phyloP scores from a whole-genome alignment of 2,329 filamentous ascomycete species.

The Apiospora sp. region DNA sequence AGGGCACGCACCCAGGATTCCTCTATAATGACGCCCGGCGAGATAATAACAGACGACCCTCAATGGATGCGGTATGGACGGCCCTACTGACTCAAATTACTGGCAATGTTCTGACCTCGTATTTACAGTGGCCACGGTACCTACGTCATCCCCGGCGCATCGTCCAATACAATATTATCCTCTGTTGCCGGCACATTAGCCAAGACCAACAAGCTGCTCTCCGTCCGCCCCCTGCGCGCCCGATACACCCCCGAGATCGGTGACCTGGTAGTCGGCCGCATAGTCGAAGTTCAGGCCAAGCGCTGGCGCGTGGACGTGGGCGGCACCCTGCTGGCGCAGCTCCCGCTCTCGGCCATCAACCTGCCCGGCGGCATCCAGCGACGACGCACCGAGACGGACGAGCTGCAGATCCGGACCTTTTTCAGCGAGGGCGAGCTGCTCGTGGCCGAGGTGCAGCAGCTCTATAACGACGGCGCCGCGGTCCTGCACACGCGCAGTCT shows the following conservation, averaged over 20 bases:
- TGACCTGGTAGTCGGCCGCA: constrained; percentile 91
- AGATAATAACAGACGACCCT: constrained; percentile 86
- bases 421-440: constrained; percentile 95
- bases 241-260: constrained; percentile 96
- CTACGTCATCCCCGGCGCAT: constrained; percentile 69
- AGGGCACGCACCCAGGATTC: constrained; percentile 49
- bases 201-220: constrained; percentile 96
- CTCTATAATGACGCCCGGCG: constrained; percentile 83
- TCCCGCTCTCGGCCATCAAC: constrained; percentile 92
- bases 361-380: constrained; percentile 91
- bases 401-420: constrained; percentile 96
- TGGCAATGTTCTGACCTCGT: constrained; percentile 30
- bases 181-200: constrained; percentile 90
- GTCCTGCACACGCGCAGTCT: constrained; percentile 88
- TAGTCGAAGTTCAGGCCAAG: constrained; percentile 91
- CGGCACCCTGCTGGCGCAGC: constrained; percentile 81
- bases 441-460: constrained; percentile 91
- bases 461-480: constrained; percentile 86
- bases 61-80: constrained; percentile 86
- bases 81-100: not conserved
- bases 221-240: constrained; percentile 86
- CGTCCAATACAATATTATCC: constrained; percentile 71
- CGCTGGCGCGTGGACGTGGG: constrained; percentile 96
- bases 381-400: constrained; percentile 92
- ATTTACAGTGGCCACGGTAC: constrained; percentile 85